phyloP scores from a whole-genome alignment of 2,329 filamentous ascomycete species.

The Chrysosporium queenslandicum region DNA sequence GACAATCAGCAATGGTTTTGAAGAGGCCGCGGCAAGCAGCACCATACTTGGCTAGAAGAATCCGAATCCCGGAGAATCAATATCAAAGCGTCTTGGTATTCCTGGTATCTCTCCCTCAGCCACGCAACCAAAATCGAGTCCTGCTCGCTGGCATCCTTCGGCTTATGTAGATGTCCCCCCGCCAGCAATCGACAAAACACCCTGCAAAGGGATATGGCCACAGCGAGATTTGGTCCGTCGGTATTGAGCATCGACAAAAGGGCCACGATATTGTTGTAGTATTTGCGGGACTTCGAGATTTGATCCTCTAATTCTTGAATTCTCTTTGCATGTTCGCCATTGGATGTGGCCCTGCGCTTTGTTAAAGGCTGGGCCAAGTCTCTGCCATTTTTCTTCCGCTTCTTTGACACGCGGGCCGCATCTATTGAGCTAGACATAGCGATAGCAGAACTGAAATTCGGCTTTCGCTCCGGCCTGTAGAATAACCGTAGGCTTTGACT shows the following conservation, averaged over 20 bases:
- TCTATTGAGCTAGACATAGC: constrained; percentile 25
- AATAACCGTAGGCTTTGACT: not conserved
- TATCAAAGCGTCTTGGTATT: constrained; percentile 58
- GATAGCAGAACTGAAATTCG: constrained; percentile 20
- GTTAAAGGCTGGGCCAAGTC: constrained; percentile 31
- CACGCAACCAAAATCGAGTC: constrained; percentile 65
- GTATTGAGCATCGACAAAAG: constrained; percentile 52
- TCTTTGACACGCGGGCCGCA: constrained; percentile 27
- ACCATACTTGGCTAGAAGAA: constrained; percentile 42
- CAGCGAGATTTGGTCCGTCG: constrained; percentile 52
- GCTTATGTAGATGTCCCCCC: constrained; percentile 58
- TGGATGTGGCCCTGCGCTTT: constrained; percentile 38
- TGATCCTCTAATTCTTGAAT: constrained; percentile 69
- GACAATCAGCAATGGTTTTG: constrained; percentile 13
- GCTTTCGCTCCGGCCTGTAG: too few relatives aligned
- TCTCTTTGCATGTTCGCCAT: constrained; percentile 42
- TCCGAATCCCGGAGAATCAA: constrained; percentile 52
- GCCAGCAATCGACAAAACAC: constrained; percentile 75
- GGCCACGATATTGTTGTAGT: constrained; percentile 81
- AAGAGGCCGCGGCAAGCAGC: not conserved
- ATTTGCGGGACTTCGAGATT: constrained; percentile 73
- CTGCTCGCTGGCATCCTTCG: constrained; percentile 57
- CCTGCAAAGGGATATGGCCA: constrained; percentile 71
- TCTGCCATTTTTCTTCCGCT: constrained; percentile 31
- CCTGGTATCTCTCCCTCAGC: constrained; percentile 63